A percentile compares a stretch with the other conserved stretches of the same genome.
Conservation (phyloP, 140 eudicot species). For the Cichorium intybus region DNA sequence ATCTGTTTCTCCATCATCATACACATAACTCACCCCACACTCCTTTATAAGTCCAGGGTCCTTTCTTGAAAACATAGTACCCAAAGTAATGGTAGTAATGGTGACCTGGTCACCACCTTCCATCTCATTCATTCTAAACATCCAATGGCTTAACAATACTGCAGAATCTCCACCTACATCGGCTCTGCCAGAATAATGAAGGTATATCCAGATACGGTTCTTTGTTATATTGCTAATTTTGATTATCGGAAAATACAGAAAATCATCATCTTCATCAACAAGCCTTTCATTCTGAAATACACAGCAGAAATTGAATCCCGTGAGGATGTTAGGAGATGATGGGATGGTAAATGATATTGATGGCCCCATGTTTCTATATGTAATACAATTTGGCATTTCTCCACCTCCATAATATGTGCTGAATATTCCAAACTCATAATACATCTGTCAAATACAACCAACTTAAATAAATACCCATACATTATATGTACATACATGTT, state of each 20-base stretch:
- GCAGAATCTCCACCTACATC: background rate
- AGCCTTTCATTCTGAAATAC: too few relatives aligned
- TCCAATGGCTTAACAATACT: slow-evolving; percentile 33
- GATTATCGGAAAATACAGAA: background rate
- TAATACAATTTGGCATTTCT: slow-evolving; percentile 8
- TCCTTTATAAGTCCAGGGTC: background rate
- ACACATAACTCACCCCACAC: background rate
- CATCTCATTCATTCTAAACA: slow-evolving; percentile 23
- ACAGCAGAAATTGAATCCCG: slow-evolving; percentile 12
- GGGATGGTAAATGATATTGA: slow-evolving; percentile 17
- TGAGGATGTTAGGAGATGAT: background rate
- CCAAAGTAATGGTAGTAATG: too few relatives aligned
- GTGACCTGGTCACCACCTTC: slow-evolving; percentile 22
- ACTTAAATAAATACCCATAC: too few relatives aligned
- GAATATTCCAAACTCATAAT: background rate
- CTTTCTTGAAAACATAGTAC: too few relatives aligned
- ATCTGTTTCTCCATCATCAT: background rate
- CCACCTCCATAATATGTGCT: slow-evolving; percentile 9
- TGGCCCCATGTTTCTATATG: background rate
- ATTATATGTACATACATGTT: background rate
- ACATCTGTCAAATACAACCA: background rate
- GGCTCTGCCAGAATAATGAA: background rate
- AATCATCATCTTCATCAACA: background rate
- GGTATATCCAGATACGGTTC: slow-evolving; percentile 17
- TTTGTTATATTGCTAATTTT: slow-evolving; percentile 19